phyloP scores from a whole-genome alignment of 2,329 filamentous ascomycete genomes.

The Aspergillus texensis region DNA sequence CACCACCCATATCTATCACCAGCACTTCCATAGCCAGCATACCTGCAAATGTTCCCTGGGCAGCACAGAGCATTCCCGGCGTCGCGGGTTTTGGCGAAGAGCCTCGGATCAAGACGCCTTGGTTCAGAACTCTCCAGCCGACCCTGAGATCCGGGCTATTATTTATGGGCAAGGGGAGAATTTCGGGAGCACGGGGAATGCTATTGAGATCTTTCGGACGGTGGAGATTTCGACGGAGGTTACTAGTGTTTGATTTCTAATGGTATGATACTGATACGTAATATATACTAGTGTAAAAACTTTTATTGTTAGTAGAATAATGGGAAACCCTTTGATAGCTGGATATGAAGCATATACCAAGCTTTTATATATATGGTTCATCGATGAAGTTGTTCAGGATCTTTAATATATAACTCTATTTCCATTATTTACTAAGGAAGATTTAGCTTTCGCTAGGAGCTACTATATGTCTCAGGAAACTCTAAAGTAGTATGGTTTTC shows the following conservation, averaged over 20 bases:
- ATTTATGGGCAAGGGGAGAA: not conserved
- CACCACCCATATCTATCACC: not conserved
- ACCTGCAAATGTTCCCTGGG: not conserved
- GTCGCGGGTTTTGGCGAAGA: not conserved
- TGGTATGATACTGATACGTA: too few relatives aligned
- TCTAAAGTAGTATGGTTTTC: too few relatives aligned
- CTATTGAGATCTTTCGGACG: not conserved
- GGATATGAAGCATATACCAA: too few relatives aligned
- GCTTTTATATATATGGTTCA: too few relatives aligned
- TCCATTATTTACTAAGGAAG: too few relatives aligned
- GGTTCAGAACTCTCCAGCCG: fast-evolving
- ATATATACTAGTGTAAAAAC: too few relatives aligned
- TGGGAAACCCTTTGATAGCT: too few relatives aligned
- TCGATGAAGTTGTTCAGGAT: too few relatives aligned
- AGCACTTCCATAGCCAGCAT: not conserved
- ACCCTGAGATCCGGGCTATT: not conserved
- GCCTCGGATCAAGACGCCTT: not conserved
- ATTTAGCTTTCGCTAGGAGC: too few relatives aligned
- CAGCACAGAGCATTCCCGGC: not conserved
- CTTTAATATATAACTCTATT: too few relatives aligned
- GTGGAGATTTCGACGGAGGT: not conserved
- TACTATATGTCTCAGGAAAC: too few relatives aligned
- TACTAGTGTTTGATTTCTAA: not conserved
- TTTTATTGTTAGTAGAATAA: too few relatives aligned
- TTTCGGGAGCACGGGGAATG: not conserved